These are phyloP conservation scores for Paspalum notatum DNA, from an alignment of 176 grass and related monocot genomes.

Conservation along the genomic window DNA sequence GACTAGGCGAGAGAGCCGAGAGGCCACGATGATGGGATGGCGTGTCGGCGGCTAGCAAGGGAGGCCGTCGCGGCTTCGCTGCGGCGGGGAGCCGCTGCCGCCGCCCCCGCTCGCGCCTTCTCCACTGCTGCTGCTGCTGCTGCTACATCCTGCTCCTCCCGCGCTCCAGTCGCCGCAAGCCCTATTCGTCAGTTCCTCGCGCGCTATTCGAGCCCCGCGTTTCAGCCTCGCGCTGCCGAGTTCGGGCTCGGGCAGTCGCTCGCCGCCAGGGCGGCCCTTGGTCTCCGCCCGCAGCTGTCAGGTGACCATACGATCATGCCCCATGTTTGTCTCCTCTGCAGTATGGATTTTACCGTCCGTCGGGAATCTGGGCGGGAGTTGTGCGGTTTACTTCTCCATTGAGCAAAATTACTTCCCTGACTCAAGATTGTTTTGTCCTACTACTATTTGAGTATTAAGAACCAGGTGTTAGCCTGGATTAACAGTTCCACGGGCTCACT, in stretches of 20 bases:
- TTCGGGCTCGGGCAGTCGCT: constrained; percentile 33
- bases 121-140: neutral
- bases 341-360: neutral
- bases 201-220: constrained; percentile 1
- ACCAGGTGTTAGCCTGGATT: neutral
- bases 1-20: neutral
- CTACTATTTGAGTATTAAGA: neutral
- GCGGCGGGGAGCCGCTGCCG: neutral
- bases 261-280: neutral
- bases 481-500: too few species aligned
- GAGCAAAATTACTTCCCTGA: neutral
- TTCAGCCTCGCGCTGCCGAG: constrained; percentile 15
- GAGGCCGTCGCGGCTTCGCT: constrained; percentile 7
- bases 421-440: neutral
- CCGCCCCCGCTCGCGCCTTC: constrained; percentile 15
- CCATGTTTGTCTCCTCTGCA: neutral
- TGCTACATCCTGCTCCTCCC: neutral
- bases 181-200: constrained; percentile 5
- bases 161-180: neutral
- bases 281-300: constrained; percentile 14
- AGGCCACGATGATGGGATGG: constrained; percentile 26
- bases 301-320: constrained; percentile 2
- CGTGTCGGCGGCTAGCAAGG: constrained; percentile 39
- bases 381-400: neutral
- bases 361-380: neutral